These are phyloP conservation scores for Orbilia blumenaviensis DNA, from an alignment of 2,329 filamentous ascomycete genomes.

Conservation along the genomic window DNA sequence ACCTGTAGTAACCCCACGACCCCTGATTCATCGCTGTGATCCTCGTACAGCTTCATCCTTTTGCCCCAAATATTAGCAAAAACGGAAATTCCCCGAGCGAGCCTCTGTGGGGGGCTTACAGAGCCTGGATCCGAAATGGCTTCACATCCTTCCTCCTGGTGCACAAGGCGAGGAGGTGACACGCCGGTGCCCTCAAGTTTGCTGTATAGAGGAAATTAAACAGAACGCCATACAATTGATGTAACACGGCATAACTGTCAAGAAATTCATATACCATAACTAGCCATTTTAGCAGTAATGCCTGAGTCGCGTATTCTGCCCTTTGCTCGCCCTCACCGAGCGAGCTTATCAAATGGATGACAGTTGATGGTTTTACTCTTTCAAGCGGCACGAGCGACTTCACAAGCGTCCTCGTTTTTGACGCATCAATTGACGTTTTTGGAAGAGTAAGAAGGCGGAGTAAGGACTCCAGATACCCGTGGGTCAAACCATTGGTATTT, in stretches of 20 bases:
- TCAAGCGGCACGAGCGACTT: conserved; percentile 79
- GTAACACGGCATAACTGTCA: conserved; percentile 71
- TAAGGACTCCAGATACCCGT: conserved; percentile 70
- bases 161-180: conserved; percentile 79
- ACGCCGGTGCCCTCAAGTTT: conserved; percentile 73
- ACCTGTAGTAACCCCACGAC: conserved; percentile 78
- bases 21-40: conserved; percentile 75
- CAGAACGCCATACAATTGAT: conserved; percentile 76
- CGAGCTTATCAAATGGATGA: conserved; percentile 74
- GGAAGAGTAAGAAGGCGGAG: conserved; percentile 71
- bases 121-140: conserved; percentile 80
- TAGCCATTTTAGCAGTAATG: conserved; percentile 78
- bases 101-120: conserved; percentile 65
- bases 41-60: conserved; percentile 64
- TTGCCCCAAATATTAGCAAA: conserved; percentile 44
- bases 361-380: conserved; percentile 69
- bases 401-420: conserved; percentile 73
- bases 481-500: conserved; percentile 67
- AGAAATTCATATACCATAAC: conserved; percentile 78
- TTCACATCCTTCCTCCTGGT: conserved; percentile 84
- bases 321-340: conserved; percentile 82
- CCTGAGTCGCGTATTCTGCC: conserved; percentile 75
- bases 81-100: neutral
- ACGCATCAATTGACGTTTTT: conserved; percentile 78
- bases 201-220: conserved; percentile 86